phyloP scores from a whole-genome alignment of 2,329 filamentous ascomycete species.

The Furcasterigmium furcatum region DNA sequence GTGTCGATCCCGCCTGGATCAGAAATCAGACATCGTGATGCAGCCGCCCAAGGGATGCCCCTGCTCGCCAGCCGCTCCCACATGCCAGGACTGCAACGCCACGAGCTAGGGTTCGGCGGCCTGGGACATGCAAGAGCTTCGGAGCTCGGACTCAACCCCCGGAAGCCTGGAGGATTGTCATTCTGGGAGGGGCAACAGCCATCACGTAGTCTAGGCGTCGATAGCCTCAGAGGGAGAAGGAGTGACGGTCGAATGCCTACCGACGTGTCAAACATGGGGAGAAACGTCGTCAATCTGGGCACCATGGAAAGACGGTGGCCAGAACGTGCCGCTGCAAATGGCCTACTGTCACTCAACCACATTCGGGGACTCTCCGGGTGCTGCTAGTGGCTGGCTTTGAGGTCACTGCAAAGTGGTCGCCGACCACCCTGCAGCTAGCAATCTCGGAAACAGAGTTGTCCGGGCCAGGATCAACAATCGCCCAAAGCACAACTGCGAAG shows the following conservation, averaged over 20 bases:
- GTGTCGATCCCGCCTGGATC: too few relatives aligned
- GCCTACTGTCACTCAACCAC: background rate
- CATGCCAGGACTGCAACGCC: too few relatives aligned
- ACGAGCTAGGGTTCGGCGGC: too few relatives aligned
- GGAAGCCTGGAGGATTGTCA: too few relatives aligned
- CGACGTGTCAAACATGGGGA: background rate
- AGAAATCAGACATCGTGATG: too few relatives aligned
- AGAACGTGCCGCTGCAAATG: slow-evolving; percentile 1
- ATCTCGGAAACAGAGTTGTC: slow-evolving; percentile 10
- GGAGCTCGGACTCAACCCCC: too few relatives aligned
- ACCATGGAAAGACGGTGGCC: background rate
- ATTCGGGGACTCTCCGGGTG: background rate
- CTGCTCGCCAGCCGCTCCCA: too few relatives aligned
- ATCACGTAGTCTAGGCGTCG: background rate
- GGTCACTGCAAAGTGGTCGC: slow-evolving; percentile 5
- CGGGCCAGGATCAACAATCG: slow-evolving; percentile 6
- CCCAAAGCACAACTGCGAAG: background rate
- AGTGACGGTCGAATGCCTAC: background rate
- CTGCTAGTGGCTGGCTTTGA: slow-evolving; percentile 3
- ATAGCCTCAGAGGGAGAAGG: background rate
- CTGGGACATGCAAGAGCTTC: too few relatives aligned
- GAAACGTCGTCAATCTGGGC: background rate
- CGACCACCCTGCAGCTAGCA: slow-evolving; percentile 9
- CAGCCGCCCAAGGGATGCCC: too few relatives aligned
- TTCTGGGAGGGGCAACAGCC: too few relatives aligned